These are phyloP conservation scores for Akanthomyces muscarius DNA, from an alignment of 2,329 filamentous ascomycete genomes.

Conservation along the genomic window DNA sequence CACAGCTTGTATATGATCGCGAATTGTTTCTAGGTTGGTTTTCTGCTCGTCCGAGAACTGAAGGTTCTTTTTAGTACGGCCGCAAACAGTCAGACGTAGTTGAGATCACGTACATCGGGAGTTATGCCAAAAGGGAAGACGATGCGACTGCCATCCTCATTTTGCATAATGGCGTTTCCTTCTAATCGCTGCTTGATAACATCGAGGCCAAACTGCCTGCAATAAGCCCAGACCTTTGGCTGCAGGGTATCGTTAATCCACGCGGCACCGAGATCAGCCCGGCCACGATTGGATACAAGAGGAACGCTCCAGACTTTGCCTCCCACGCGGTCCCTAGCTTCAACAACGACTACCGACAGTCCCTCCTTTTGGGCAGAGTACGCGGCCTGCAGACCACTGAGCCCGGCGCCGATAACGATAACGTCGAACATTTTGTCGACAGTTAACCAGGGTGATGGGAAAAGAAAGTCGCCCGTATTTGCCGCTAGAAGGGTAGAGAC, in stretches of 20 bases:
- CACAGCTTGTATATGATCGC: neutral
- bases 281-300: neutral
- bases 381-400: slow-evolving; percentile 35
- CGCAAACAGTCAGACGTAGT: neutral
- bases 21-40: neutral
- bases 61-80: neutral
- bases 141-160: neutral
- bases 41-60: neutral
- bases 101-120: neutral
- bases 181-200: neutral
- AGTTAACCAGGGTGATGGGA: too few species aligned
- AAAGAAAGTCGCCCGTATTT: too few species aligned
- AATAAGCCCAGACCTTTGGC: neutral
- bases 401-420: slow-evolving; percentile 35
- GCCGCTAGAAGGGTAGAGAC: too few species aligned
- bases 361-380: slow-evolving; percentile 27
- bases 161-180: neutral
- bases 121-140: neutral
- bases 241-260: neutral
- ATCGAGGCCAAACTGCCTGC: neutral
- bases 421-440: slow-evolving; percentile 26
- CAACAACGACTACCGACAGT: slow-evolving; percentile 33
- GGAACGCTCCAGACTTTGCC: slow-evolving; percentile 34
- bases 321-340: slow-evolving; percentile 40
- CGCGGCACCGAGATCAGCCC: neutral